A percentile compares a stretch with the other conserved stretches of the same genome.
Conservation (phyloP, 345 rosid species). For the Syzygium aqueum region DNA sequence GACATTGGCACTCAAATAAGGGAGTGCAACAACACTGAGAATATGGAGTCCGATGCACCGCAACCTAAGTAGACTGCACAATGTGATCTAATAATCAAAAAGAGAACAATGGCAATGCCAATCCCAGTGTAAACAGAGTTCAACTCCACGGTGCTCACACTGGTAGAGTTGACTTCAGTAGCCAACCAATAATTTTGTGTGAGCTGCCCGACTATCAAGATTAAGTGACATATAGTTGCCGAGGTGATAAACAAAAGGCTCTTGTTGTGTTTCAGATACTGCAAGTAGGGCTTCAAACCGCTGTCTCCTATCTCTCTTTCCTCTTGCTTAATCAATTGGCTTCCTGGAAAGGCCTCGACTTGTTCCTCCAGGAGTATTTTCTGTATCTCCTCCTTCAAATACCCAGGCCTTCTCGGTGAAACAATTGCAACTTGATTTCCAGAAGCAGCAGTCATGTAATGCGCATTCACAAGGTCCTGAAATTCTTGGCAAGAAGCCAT, state of each 20-base stretch:
- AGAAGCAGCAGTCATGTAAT: slow-evolving; percentile 14
- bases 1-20: slow-evolving; percentile 46
- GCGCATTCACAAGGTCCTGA: slow-evolving; percentile 43
- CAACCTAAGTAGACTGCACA: slow-evolving; percentile 14
- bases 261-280: slow-evolving; percentile 24
- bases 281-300: slow-evolving; percentile 45
- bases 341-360: not conserved
- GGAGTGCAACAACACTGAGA: slow-evolving; percentile 14
- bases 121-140: slow-evolving; percentile 13
- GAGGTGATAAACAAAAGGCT: slow-evolving; percentile 19
- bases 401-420: not conserved
- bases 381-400: slow-evolving; percentile 18
- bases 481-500: slow-evolving; percentile 27
- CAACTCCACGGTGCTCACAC: slow-evolving; percentile 8
- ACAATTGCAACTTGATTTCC: not conserved
- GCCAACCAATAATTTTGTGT: slow-evolving; percentile 31
- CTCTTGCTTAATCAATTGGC: slow-evolving; percentile 41
- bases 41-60: slow-evolving; percentile 16
- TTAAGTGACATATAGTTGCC: not conserved
- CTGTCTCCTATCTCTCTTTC: slow-evolving; percentile 41
- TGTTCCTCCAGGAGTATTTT: not conserved
- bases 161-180: slow-evolving; percentile 12
- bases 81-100: slow-evolving; percentile 18
- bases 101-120: slow-evolving; percentile 6
- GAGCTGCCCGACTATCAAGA: slow-evolving; percentile 20